phyloP scores from a whole-genome alignment of 306 rosid species.

The Fagus crenata region DNA sequence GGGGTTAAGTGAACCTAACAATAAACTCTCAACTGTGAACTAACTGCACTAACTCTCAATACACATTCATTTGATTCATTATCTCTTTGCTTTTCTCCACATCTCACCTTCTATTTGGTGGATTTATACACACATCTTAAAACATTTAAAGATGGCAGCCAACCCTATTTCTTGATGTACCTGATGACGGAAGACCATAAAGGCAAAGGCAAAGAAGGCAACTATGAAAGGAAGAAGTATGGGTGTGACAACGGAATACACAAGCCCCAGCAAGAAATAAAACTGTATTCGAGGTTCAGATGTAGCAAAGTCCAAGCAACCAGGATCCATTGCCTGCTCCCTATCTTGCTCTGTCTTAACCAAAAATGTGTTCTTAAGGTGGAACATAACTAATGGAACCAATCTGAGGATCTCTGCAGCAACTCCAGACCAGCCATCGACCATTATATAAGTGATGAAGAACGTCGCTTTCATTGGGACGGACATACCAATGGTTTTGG shows the following conservation, averaged over 20 bases:
- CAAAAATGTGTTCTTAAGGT: slow-evolving; percentile 79
- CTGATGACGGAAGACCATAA: slow-evolving; percentile 85
- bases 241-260: slow-evolving; percentile 84
- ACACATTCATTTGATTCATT: neutral
- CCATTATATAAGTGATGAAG: slow-evolving; percentile 89
- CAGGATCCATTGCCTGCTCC: slow-evolving; percentile 82
- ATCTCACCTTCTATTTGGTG: neutral
- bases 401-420: slow-evolving; percentile 82
- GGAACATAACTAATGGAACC: slow-evolving; percentile 59
- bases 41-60: too few relatives aligned
- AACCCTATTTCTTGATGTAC: slow-evolving; percentile 34
- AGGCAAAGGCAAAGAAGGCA: slow-evolving; percentile 80
- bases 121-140: neutral
- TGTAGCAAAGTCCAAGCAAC: slow-evolving; percentile 60
- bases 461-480: slow-evolving; percentile 96
- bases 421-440: slow-evolving; percentile 94
- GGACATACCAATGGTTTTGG: slow-evolving; percentile 74
- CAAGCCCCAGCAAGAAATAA: slow-evolving; percentile 81
- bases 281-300: slow-evolving; percentile 87
- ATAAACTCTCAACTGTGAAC: neutral
- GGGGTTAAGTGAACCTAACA: neutral
- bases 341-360: slow-evolving; percentile 85
- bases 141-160: slow-evolving; percentile 7
- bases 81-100: neutral
- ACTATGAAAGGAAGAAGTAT: slow-evolving; percentile 81